phyloP scores from a whole-genome alignment of 495 filamentous ascomycete genomes.

The Hypoxylon subgilvum region DNA sequence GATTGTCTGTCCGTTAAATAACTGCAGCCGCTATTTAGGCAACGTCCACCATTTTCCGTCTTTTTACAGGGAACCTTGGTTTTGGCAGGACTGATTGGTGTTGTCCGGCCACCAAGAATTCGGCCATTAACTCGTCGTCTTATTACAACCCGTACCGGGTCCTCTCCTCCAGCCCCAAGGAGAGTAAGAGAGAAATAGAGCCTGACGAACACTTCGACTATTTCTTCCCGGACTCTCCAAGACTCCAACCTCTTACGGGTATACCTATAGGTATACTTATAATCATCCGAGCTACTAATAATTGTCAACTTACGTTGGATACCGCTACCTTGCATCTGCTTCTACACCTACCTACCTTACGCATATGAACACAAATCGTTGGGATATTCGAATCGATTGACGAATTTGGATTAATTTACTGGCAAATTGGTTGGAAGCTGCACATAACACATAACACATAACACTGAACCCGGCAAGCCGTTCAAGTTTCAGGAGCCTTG shows the following conservation, averaged over 20 bases:
- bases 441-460: not conserved
- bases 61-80: slow-evolving; percentile 24
- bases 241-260: too few relatives aligned
- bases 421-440: slow-evolving; percentile 13
- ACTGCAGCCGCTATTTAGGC: slow-evolving; percentile 17
- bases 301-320: not conserved
- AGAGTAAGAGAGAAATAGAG: slow-evolving; percentile 9
- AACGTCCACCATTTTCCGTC: slow-evolving; percentile 23
- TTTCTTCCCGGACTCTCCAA: too few relatives aligned
- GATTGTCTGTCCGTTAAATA: slow-evolving; percentile 6
- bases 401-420: slow-evolving; percentile 11
- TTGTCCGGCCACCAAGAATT: slow-evolving; percentile 26
- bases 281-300: slow-evolving; percentile 2
- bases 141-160: slow-evolving; percentile 26
- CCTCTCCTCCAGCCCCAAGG: slow-evolving; percentile 4
- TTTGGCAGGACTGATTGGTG: slow-evolving; percentile 17
- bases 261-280: not conserved
- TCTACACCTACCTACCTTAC: not conserved
- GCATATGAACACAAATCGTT: not conserved
- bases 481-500: slow-evolving; percentile 22
- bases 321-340: slow-evolving; percentile 3
- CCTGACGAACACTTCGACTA: slow-evolving; percentile 11
- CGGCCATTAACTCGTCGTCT: slow-evolving; percentile 27
- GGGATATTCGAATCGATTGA: slow-evolving; percentile 1
- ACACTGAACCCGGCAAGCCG: slow-evolving; percentile 8